Evolutionary conservation across 106 monocot genomes (phyloP).

Genomic region (Amphibolis antarctica): DNA sequence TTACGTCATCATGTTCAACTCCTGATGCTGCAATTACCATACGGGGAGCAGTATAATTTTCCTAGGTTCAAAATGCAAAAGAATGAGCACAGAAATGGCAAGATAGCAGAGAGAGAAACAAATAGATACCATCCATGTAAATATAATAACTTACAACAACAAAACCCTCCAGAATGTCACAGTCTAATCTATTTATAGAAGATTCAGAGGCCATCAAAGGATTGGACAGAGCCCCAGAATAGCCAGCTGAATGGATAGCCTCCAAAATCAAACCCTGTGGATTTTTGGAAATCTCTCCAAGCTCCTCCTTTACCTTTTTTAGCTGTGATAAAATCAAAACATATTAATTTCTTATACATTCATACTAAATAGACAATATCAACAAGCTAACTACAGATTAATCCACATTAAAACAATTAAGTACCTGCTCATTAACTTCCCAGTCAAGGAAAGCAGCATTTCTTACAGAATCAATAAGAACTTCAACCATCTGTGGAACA

Average conservation of each 20-base stretch:
- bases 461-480: constrained; percentile 65
- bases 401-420: not conserved
- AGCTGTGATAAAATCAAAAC: constrained; percentile 28
- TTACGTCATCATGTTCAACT: constrained; percentile 75
- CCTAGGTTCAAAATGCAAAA: constrained; percentile 20
- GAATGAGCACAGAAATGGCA: not conserved
- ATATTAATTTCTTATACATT: not conserved
- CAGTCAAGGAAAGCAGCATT: constrained; percentile 73
- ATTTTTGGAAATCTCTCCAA: constrained; percentile 44
- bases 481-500: constrained; percentile 75
- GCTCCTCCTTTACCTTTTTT: constrained; percentile 47
- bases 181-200: constrained; percentile 38
- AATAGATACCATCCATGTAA: not conserved
- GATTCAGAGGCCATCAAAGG: constrained; percentile 59
- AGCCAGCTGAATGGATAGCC: constrained; percentile 69
- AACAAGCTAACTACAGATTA: not conserved
- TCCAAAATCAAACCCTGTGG: constrained; percentile 63
- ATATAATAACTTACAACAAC: constrained; percentile 35
- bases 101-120: not conserved
- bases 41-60: constrained; percentile 59
- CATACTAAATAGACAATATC: not conserved
- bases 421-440: constrained; percentile 86
- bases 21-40: constrained; percentile 78
- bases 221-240: constrained; percentile 62
- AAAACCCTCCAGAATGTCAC: constrained; percentile 47